Conservation (phyloP, 208 protist species). For the Porcisia hertigi region DNA sequence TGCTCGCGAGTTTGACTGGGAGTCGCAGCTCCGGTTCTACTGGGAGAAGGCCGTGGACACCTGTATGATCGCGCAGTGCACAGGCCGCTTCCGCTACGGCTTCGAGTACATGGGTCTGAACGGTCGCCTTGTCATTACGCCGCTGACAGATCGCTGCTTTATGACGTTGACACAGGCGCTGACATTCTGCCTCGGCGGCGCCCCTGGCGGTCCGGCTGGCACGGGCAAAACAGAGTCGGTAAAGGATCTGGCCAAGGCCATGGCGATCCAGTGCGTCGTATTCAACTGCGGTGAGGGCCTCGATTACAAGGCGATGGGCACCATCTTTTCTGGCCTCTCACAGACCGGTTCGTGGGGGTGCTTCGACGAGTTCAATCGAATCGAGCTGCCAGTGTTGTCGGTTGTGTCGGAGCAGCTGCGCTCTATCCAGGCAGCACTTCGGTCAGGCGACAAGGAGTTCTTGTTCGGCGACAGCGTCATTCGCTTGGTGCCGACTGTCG, state of each 20-base stretch:
- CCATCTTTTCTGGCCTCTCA: slow-evolving; percentile 97
- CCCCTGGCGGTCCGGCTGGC: slow-evolving; percentile 94
- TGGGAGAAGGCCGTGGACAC: slow-evolving; percentile 96
- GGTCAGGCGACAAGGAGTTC: slow-evolving; percentile 83
- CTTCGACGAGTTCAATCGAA: slow-evolving; percentile 99
- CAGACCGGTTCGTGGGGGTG: slow-evolving; percentile 98
- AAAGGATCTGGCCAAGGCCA: slow-evolving; percentile 98
- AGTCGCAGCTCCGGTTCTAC: slow-evolving; percentile 99
- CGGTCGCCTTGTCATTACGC: slow-evolving; percentile 98
- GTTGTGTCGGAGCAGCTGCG: slow-evolving; percentile 98
- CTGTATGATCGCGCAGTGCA: slow-evolving; percentile 97
- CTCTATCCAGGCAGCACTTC: slow-evolving; percentile 96
- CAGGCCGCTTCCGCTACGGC: slow-evolving; percentile 96
- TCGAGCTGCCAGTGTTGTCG: slow-evolving; percentile 98
- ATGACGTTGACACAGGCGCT: slow-evolving; percentile 99
- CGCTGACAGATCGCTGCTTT: slow-evolving; percentile 98
- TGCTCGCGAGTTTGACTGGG: slow-evolving; percentile 98
- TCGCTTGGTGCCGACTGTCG: slow-evolving; percentile 91
- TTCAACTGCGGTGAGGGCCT: slow-evolving; percentile 99
- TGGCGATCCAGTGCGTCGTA: slow-evolving; percentile 97
- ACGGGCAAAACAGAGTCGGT: slow-evolving; percentile 98
- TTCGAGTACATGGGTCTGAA: slow-evolving; percentile 99
- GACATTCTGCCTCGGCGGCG: slow-evolving; percentile 96
- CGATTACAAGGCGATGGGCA: slow-evolving; percentile 98
- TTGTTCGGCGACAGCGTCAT: slow-evolving; percentile 92